A percentile compares a stretch with the other conserved stretches of the same genome.
Evolutionary conservation across 2,329 filamentous ascomycete species (phyloP).

Genomic region (Exserohilum rostratum): DNA sequence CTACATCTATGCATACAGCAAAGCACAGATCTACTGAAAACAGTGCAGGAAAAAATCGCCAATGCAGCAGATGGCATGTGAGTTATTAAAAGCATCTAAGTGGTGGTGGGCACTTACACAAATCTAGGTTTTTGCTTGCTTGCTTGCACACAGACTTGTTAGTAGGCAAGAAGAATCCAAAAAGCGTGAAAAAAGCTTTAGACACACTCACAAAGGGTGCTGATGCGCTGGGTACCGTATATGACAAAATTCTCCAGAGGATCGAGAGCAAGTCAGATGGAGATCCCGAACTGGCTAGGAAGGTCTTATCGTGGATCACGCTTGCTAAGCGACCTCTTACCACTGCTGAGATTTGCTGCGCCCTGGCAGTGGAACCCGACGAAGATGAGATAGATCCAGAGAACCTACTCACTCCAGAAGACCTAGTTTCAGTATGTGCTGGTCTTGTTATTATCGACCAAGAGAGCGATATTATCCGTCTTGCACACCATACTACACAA

Average conservation of each 20-base stretch:
- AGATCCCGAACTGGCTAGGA: conserved; percentile 45
- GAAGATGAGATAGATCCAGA: conserved; percentile 12
- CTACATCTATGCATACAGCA: conserved; percentile 24
- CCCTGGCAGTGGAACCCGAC: conserved; percentile 16
- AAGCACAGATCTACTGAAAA: conserved; percentile 13
- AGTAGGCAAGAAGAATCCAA: conserved; percentile 11
- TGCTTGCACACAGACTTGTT: conserved; percentile 16
- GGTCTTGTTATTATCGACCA: conserved; percentile 24
- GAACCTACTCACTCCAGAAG: conserved; percentile 12
- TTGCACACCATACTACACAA: conserved; percentile 36
- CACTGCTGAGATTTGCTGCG: conserved; percentile 17
- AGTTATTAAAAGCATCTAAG: background rate
- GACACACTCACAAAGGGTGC: conserved; percentile 7
- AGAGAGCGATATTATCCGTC: conserved; percentile 32
- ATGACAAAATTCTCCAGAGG: conserved; percentile 30
- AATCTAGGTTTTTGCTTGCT: conserved; percentile 17
- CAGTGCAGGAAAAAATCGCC: conserved; percentile 22
- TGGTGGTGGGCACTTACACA: conserved; percentile 1
- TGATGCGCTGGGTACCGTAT: conserved; percentile 11
- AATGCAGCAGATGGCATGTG: conserved; percentile 33
- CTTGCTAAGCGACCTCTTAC: conserved; percentile 21
- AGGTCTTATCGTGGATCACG: conserved; percentile 22
- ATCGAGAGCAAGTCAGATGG: conserved; percentile 49
- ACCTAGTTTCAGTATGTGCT: conserved; percentile 27
- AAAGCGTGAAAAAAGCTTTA: conserved; percentile 8